These are phyloP conservation scores for Pseudohyphozyma bogoriensis DNA, from an alignment of 768 basidiomycete species.

Conservation along the genomic window DNA sequence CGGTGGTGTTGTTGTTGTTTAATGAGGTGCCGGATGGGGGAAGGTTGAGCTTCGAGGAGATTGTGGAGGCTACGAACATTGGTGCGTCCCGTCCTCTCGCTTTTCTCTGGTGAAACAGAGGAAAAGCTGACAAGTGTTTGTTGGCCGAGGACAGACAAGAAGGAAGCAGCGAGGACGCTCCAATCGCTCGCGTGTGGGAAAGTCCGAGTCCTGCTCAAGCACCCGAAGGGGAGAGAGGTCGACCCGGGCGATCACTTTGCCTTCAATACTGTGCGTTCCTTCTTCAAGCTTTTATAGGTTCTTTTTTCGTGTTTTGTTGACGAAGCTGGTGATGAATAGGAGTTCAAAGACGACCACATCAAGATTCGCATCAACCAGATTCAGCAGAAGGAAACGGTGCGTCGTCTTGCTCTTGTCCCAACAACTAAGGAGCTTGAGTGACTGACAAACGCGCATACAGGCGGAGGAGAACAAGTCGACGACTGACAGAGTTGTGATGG, in stretches of 20 bases:
- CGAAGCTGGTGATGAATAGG: too few species aligned
- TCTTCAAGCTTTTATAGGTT: conserved; percentile 40
- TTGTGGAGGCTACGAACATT: conserved; percentile 57
- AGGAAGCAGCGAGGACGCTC: conserved; percentile 67
- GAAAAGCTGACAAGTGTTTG: neutral
- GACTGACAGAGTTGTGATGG: conserved; percentile 71
- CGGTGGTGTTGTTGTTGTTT: conserved; percentile 74
- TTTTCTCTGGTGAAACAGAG: neutral
- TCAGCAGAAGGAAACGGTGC: conserved; percentile 80
- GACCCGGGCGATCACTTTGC: conserved; percentile 62
- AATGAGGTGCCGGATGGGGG: conserved; percentile 47
- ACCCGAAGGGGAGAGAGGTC: conserved; percentile 68
- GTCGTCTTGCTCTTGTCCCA: conserved; percentile 34
- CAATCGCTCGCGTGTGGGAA: conserved; percentile 89
- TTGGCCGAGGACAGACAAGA: conserved; percentile 46
- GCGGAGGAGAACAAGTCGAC: conserved; percentile 76
- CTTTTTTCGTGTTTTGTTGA: too few species aligned
- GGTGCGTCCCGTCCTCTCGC: conserved; percentile 47
- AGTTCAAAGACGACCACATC: conserved; percentile 62
- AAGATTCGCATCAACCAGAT: conserved; percentile 92
- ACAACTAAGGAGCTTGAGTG: too few species aligned
- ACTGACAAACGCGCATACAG: conserved; percentile 41
- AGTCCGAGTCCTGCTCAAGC: conserved; percentile 74
- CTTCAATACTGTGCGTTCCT: conserved; percentile 55
- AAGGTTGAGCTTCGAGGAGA: conserved; percentile 56